phyloP scores from a whole-genome alignment of 148 eudicot genomes.

The Talinum fruticosum region DNA sequence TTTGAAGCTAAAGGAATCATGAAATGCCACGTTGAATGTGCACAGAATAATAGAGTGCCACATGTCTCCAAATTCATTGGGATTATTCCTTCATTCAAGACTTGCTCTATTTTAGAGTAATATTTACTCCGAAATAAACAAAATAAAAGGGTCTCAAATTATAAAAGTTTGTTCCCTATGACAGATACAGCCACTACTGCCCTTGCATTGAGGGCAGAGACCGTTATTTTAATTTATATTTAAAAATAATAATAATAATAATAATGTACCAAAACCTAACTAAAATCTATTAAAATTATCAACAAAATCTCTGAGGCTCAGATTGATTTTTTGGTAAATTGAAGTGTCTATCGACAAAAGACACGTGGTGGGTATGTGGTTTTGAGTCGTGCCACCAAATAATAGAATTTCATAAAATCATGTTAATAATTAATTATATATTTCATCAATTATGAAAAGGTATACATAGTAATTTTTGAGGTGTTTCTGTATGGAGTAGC shows the following conservation, averaged over 20 bases:
- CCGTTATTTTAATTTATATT: background rate
- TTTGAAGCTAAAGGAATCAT: too few relatives aligned
- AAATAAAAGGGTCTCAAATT: background rate
- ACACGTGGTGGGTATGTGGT: background rate
- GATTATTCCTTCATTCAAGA: too few relatives aligned
- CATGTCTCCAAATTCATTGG: background rate
- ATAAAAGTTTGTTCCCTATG: background rate
- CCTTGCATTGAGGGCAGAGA: background rate
- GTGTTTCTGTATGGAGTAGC: background rate
- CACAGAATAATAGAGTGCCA: background rate
- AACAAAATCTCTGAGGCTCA: too few relatives aligned
- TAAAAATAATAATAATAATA: too few relatives aligned
- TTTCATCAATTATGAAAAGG: background rate
- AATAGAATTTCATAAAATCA: background rate
- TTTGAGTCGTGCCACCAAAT: background rate
- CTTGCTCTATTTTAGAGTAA: background rate
- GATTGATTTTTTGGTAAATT: background rate
- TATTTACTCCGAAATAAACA: background rate
- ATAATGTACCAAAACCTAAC: background rate
- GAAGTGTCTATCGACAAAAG: background rate
- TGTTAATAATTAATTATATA: background rate
- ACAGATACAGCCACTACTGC: background rate
- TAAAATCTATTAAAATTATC: too few relatives aligned
- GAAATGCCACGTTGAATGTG: background rate
- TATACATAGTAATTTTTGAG: background rate